Conservation (phyloP, 2,329 filamentous ascomycete genomes). For the Neopestalotiopsis clavispora region DNA sequence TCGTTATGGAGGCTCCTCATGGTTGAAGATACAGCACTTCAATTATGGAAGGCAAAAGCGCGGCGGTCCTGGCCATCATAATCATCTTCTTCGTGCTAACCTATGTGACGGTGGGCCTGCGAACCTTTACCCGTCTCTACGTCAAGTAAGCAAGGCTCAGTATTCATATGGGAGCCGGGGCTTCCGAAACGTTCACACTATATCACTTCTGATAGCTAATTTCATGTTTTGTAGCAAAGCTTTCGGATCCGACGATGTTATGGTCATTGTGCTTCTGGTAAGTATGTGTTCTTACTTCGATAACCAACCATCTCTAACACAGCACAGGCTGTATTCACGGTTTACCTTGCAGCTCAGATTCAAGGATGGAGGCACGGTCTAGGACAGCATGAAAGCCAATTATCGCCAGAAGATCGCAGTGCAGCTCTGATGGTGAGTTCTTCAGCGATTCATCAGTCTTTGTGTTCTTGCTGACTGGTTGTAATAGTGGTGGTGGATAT, state of each 20-base stretch:
- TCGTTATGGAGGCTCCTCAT: background rate
- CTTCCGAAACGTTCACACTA: background rate
- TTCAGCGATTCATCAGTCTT: background rate
- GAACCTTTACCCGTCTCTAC: background rate
- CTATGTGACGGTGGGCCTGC: conserved; percentile 6
- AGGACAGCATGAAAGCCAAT: conserved; percentile 2
- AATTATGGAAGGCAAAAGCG: conserved; percentile 3
- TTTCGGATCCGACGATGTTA: conserved; percentile 12
- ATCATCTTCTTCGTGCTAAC: conserved; percentile 10
- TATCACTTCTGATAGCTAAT: background rate
- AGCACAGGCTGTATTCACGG: conserved; percentile 3
- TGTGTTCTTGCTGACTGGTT: background rate
- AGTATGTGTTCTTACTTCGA: background rate
- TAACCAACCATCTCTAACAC: background rate
- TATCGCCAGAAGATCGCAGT: conserved; percentile 4
- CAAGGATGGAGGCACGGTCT: conserved; percentile 13
- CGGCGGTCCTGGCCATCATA: conserved; percentile 4
- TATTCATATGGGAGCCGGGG: no score
- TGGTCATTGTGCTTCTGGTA: background rate
- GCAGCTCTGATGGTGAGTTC: conserved; percentile 8
- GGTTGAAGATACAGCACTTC: background rate
- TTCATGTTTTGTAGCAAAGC: background rate
- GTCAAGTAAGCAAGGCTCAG: background rate
- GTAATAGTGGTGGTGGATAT: conserved; percentile 16
- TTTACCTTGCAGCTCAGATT: conserved; percentile 12